These are phyloP conservation scores for Piromyces finnis DNA, from an alignment of 192 early-diverging fungal species.

Conservation along the genomic window DNA sequence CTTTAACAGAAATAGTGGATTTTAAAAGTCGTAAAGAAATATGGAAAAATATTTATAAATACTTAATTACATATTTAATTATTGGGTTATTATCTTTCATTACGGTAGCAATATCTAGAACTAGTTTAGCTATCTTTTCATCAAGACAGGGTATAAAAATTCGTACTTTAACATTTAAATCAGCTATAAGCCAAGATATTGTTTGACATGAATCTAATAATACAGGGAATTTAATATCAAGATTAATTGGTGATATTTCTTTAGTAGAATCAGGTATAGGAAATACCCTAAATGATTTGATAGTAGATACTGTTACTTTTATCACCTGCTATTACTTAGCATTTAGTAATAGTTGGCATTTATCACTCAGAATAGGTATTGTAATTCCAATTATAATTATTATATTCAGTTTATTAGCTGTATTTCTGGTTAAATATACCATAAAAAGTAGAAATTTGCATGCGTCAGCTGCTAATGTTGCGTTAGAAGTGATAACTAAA, in stretches of 20 bases:
- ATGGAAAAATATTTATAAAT: not conserved
- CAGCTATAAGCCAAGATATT: not conserved
- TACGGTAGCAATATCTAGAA: not conserved
- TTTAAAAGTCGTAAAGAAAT: not conserved
- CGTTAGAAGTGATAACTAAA: constrained; percentile 61
- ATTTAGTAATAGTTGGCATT: not conserved
- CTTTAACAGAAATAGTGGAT: not conserved
- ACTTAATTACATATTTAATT: not conserved
- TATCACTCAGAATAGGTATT: not conserved
- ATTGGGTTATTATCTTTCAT: not conserved
- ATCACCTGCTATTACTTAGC: not conserved
- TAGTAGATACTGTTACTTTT: not conserved
- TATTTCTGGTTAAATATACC: constrained; percentile 21
- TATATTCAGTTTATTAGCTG: constrained; percentile 17
- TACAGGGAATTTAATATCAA: not conserved
- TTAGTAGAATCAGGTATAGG: not conserved
- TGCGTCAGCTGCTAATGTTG: constrained; percentile 66
- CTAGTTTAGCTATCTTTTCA: not conserved
- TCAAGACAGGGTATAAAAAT: not conserved
- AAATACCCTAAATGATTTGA: not conserved
- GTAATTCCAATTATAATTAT: not conserved
- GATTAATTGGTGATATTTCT: not conserved
- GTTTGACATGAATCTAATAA: not conserved
- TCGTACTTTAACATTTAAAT: not conserved
- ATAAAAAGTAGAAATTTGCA: constrained; percentile 44